Evolutionary conservation across 176 grass and related monocot genomes (phyloP).

Genomic region (Carex cristatella): DNA sequence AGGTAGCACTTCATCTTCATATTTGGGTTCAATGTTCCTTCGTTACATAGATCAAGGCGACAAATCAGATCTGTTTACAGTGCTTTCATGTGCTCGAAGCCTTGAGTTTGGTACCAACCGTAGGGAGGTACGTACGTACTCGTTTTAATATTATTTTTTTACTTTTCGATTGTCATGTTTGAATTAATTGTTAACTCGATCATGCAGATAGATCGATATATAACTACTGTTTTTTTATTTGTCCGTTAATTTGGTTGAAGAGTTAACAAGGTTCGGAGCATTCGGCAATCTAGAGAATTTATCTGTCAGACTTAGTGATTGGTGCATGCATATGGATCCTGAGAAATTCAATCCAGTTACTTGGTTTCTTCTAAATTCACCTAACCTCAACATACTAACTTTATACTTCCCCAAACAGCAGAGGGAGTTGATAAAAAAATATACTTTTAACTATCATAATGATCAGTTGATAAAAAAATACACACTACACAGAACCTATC

Average conservation of each 20-base stretch:
- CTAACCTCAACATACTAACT: not conserved
- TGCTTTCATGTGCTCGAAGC: not conserved
- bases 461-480: not conserved
- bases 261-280: not conserved
- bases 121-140: not conserved
- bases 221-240: too few relatives aligned
- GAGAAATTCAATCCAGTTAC: not conserved
- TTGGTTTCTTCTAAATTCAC: not conserved
- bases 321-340: not conserved
- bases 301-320: not conserved
- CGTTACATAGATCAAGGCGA: not conserved
- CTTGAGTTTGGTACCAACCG: not conserved
- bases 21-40: not conserved
- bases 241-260: too few relatives aligned
- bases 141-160: not conserved
- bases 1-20: not conserved
- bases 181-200: not conserved
- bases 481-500: too few relatives aligned
- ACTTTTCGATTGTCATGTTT: not conserved
- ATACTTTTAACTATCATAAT: not conserved
- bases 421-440: not conserved
- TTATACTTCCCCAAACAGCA: not conserved
- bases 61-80: not conserved
- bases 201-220: too few relatives aligned
- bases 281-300: not conserved